Percentiles rank a stretch among this genome's conserved stretches.
These are phyloP conservation scores for Apiospora aurea DNA, from an alignment of 2,329 filamentous ascomycete genomes.

Conservation along the genomic window DNA sequence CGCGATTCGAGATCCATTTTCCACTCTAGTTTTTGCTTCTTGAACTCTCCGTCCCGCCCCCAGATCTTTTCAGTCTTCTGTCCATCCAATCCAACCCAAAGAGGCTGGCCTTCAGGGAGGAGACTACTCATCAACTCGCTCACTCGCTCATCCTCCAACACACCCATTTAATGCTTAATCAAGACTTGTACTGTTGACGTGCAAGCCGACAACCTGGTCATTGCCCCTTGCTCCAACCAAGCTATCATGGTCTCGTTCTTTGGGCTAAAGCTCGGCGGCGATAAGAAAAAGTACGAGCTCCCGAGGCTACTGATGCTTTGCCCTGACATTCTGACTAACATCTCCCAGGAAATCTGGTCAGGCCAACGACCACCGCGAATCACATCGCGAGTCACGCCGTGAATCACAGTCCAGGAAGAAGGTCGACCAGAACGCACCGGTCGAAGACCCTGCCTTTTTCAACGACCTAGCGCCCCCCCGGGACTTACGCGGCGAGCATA, in stretches of 20 bases:
- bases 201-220: not conserved
- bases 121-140: not conserved
- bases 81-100: conserved; percentile 18
- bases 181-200: not conserved
- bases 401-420: conserved; percentile 38
- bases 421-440: conserved; percentile 43
- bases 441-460: conserved; percentile 47
- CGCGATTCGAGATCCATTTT: conserved; percentile 19
- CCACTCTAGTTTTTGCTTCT: conserved; percentile 12
- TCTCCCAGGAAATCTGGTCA: conserved; percentile 14
- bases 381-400: not conserved
- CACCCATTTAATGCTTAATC: conserved; percentile 19
- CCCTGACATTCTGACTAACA: not conserved
- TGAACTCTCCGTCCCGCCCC: conserved; percentile 8
- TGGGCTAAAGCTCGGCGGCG: conserved; percentile 61
- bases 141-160: not conserved
- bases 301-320: not conserved
- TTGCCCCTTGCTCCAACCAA: not conserved
- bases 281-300: conserved; percentile 64
- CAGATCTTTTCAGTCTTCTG: conserved; percentile 2
- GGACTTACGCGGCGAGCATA: conserved; percentile 25
- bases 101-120: conserved; percentile 18
- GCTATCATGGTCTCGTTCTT: conserved; percentile 64
- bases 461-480: conserved; percentile 37
- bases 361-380: not conserved